Evolutionary conservation across 2,329 filamentous ascomycete genomes (phyloP), one percentile per base, ranked within the genome.

Genomic region (Didymella exigua): DNA sequence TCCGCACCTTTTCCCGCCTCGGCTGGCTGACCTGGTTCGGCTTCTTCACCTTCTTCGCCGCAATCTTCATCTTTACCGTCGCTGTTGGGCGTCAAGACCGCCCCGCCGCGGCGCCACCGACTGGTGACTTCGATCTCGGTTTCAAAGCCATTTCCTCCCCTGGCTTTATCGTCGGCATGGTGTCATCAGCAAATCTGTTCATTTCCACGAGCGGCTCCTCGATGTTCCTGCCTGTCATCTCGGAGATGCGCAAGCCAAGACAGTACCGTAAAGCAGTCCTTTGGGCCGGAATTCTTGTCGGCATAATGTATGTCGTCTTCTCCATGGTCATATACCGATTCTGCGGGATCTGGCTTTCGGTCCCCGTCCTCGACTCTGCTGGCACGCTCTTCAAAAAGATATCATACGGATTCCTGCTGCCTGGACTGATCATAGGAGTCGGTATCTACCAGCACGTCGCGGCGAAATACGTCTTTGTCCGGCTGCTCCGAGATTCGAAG

Each of bases 11-110:
- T 5, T 34, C 42, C 3, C 42, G 42, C 13, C 42, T 45, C 5
- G 42, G 42, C 19, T 45, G 42, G 42, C 42, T 45, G 18, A 45
- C 42, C 11, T 45, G 42, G 42, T 45, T 45, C 9, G 42, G 42
- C 19, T 45, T 45, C 19, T 45, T 24, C 14, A 45, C 42, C 19
- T 45, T 45, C 29, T 33, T 45, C 29, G 42, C 42, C n/a, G 42
- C 42, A 7, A 45, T 45, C 19, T 45, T 45, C 42, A 45, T 45
- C 13, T 45, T 45, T 19, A 45, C 42, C 7, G 42, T 45, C n/a
- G 42, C 42, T 33, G 42, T 45, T 16, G 42, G 29, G 19, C 42
- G 42, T 24, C 42, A 45, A 24, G 42, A 34, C 29, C 42, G 42
- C 13, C 42, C 42, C 3, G 30, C 19, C 14, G 42, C 42, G 2